Evolutionary conservation across 2,329 filamentous ascomycete genomes (phyloP).

Genomic region (Grosmannia penicillata): DNA sequence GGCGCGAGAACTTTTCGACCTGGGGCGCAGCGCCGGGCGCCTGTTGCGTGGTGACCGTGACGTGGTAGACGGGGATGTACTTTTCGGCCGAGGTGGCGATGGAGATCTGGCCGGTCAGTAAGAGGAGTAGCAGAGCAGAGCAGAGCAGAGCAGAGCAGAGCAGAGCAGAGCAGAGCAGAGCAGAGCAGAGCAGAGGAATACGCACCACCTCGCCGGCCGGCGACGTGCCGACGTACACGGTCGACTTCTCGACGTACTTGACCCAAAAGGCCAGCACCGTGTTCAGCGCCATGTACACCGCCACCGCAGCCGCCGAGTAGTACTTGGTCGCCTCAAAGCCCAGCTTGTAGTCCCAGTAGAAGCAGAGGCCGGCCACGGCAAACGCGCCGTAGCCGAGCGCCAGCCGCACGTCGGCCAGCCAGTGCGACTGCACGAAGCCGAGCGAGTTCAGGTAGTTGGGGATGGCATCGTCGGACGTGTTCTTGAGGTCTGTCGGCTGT

Average conservation of each 20-base stretch:
- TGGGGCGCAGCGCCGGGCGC: neutral
- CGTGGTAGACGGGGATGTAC: constrained; percentile 65
- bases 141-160: neutral
- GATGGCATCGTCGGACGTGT: constrained; percentile 88
- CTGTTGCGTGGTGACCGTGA: constrained; percentile 30
- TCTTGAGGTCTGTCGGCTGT: constrained; percentile 64
- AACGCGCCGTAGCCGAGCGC: constrained; percentile 73
- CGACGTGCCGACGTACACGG: constrained; percentile 60
- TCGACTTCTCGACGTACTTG: constrained; percentile 64
- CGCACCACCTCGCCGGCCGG: constrained; percentile 30
- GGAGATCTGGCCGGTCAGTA: constrained; percentile 41
- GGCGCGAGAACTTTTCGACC: constrained; percentile 39
- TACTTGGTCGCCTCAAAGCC: constrained; percentile 78
- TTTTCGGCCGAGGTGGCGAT: constrained; percentile 64
- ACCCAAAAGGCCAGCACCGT: constrained; percentile 70
- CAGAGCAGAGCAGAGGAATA: neutral
- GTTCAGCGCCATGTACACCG: constrained; percentile 67
- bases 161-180: neutral
- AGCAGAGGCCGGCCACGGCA: constrained; percentile 64
- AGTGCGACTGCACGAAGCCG: constrained; percentile 70
- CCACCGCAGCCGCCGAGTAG: constrained; percentile 68
- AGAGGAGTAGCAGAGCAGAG: neutral
- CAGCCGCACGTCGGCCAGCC: constrained; percentile 68
- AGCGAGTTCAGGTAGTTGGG: constrained; percentile 85
- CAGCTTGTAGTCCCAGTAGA: constrained; percentile 81